Evolutionary conservation across 441 rosid species (phyloP).

Genomic region (Melastoma candidum): DNA sequence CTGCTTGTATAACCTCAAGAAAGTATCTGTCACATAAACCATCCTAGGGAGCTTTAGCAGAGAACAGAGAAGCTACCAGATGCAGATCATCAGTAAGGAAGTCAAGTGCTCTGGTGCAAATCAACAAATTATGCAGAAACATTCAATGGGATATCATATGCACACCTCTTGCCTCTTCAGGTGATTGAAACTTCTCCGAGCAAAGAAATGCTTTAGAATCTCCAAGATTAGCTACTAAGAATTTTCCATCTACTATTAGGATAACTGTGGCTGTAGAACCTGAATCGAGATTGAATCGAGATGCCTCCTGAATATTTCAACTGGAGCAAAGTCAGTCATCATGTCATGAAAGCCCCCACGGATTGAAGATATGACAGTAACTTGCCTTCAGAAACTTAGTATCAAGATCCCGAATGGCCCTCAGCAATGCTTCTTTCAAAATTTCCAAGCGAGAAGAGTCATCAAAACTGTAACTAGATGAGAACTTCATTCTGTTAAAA

Average conservation of each 20-base stretch:
- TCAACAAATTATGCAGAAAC: conserved; percentile 3
- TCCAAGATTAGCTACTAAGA: conserved; percentile 84
- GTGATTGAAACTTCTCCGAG: conserved; percentile 69
- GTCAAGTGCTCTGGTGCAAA: background rate
- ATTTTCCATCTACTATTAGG: conserved; percentile 66
- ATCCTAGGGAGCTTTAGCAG: background rate
- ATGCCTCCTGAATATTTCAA: conserved; percentile 64
- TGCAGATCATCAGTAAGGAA: background rate
- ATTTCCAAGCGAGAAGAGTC: conserved; percentile 73
- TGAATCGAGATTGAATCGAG: conserved; percentile 41
- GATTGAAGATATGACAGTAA: conserved; percentile 8
- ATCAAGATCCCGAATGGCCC: conserved; percentile 90
- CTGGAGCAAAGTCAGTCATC: conserved; percentile 17
- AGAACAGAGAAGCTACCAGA: conserved; percentile 7
- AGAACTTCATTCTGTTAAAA: conserved; percentile 47
- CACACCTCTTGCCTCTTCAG: conserved; percentile 77
- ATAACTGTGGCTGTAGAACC: conserved; percentile 87
- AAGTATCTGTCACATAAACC: conserved; percentile 47
- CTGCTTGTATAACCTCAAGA: conserved; percentile 62
- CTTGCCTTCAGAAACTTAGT: conserved; percentile 66
- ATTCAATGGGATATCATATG: conserved; percentile 5
- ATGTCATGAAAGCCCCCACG: background rate
- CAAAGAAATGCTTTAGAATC: conserved; percentile 93
- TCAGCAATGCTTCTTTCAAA: conserved; percentile 74
- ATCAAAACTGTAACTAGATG: conserved; percentile 38